Percentiles rank a stretch among this genome's conserved stretches.
Conservation (phyloP, 2,329 filamentous ascomycete species). For the Monosporascus sp. region DNA sequence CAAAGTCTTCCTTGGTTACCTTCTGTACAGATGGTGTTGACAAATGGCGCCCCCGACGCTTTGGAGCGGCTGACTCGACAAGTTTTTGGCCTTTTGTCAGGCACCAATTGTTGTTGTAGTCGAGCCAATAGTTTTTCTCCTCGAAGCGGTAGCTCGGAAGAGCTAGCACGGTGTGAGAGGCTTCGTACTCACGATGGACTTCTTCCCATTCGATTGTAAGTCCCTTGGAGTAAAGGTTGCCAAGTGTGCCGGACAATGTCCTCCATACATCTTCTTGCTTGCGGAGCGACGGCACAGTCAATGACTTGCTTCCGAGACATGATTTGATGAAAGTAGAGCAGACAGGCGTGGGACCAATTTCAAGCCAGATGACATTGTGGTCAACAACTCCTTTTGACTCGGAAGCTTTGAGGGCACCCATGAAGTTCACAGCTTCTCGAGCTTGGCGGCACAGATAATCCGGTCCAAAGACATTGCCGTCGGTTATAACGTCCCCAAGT, state of each 20-base stretch:
- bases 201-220: constrained; percentile 66
- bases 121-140: constrained; percentile 65
- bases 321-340: constrained; percentile 56
- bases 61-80: no score
- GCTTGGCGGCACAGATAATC: constrained; percentile 58
- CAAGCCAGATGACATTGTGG: constrained; percentile 58
- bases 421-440: constrained; percentile 63
- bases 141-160: constrained; percentile 70
- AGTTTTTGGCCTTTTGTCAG: constrained; percentile 49
- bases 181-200: constrained; percentile 50
- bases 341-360: constrained; percentile 65
- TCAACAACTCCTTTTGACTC: constrained; percentile 44
- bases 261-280: constrained; percentile 53
- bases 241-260: constrained; percentile 46
- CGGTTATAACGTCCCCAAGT: constrained; percentile 48
- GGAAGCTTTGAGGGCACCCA: constrained; percentile 48
- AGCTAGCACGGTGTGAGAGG: constrained; percentile 45
- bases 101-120: constrained; percentile 64
- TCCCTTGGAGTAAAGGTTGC: constrained; percentile 53
- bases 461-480: constrained; percentile 46
- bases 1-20: no score
- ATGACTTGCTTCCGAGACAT: constrained; percentile 34
- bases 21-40: no score
- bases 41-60: no score
- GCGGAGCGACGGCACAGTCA: constrained; percentile 47